Base-by-base conservation (phyloP, 352 stramenopile genomes). In the Stramenopiles sp. region DNA sequence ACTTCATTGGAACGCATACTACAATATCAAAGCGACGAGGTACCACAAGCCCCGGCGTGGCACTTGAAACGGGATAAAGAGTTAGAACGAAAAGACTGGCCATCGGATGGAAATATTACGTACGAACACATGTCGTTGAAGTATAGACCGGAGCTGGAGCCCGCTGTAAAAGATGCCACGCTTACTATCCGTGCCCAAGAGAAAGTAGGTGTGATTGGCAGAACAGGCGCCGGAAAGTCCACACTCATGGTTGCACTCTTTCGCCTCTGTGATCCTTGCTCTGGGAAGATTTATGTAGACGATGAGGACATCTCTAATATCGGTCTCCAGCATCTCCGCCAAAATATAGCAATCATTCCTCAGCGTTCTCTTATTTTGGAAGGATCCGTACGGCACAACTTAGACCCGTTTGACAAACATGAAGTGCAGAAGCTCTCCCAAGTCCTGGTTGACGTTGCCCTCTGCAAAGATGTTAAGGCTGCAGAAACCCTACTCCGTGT, bases 161-260 rank as follows among this genome's bases (percentile, higher is more conserved):
- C 43, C 12, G 43, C 43, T 63, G 25, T 63, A 18, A 63, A 25
- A 63, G 43, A 63, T 63, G 43, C 25, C 12, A 63, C 12, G 12
- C 12, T 63, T 63, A 63, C 12, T 63, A 63, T 63, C 25, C 12
- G 25, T 63, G 25, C 12, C 25, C 12, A 25, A 63, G 25, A 63
- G 25, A 12, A 63, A 18, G 25, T 63, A 18, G 88, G 88, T 1
- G 86, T 95, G 25, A 90, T 87, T 32, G 89, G 89, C 0, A 87
- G 88, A 31, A 95, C 89, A 0, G 90, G 90, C 34, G 87, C 88
- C 1, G 90, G 90, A n/a, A 96, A 96, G 77, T 90, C 83, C 33
- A 90, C 88, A 25, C 79, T 96, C 6, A 68, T 95, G 37, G 84
- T 88, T 34, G 82, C 84, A 6, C 75, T 96, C 1, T 90, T 95